Base-by-base conservation (phyloP, 495 filamentous ascomycete species). In the Aspergillus homomorphus region DNA sequence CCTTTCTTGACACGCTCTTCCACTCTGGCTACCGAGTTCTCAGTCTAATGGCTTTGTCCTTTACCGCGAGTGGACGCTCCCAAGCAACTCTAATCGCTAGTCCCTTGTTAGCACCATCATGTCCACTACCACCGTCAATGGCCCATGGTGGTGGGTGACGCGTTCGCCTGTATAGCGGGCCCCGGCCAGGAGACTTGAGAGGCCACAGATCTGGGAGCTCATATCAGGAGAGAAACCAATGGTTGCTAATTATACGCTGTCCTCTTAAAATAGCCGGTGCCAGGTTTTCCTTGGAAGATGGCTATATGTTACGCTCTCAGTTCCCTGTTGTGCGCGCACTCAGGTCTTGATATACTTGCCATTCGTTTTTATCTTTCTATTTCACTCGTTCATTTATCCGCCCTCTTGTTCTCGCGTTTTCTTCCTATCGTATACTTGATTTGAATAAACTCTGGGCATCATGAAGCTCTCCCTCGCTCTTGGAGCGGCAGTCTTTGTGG, bases 391-490 rank as follows among this genome's bases (percentile, higher is more conserved):
- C 15, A 5, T 12, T 38, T 14, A 38, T 38, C 8, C n/a, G n/a
- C 38, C 56, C 14, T 28, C 15, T 53, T 16, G 23, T 20, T 23
- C n/a, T 22, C 23, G n/a, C 19, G 20, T n/a, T 51, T 22, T 41
- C 23, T 57, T 44, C 57, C 24, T 30, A 26, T 52, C 26, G 41
- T 45, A 21, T 3, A 49, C 42, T 43, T 41, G 42, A 16, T 44
- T 60, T 23, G 26, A 38, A 53, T 38, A n/a, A n/a, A 4, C 21
- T 20, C 44, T 19, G 20, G 44, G 18, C 56, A 59, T 24, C 62
- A 69, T 69, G 67, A 69, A 66, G 64, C 28, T 66, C 23, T 63
- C 60, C 18, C 65, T 52, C 51, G 33, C 66, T 45, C 30, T 66
- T 41, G 62, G 64, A 21, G 59, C 61, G 51, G 56, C 63, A 18